Conservation (phyloP, 139 green algal genomes). For the Chlamydomonas sp. region DNA sequence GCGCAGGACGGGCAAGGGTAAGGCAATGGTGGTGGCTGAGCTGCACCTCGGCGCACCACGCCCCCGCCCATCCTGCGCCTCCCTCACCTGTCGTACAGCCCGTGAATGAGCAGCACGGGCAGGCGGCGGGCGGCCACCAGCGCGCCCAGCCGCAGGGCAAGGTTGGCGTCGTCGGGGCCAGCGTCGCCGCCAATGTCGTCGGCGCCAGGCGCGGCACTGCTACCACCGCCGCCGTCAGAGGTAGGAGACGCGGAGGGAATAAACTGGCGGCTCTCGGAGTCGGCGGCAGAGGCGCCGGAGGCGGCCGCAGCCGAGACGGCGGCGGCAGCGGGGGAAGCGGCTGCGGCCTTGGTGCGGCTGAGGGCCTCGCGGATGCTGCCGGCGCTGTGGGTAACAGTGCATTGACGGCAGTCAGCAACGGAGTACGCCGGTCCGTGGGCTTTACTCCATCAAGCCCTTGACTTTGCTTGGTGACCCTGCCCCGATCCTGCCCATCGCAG, state of each 20-base stretch:
- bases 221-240: too few relatives aligned
- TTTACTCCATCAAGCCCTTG: too few relatives aligned
- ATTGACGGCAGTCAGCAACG: too few relatives aligned
- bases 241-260: background rate
- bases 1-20: too few relatives aligned
- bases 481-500: too few relatives aligned
- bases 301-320: background rate
- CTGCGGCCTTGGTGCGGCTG: background rate
- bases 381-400: too few relatives aligned
- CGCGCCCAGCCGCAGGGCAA: constrained; percentile 54
- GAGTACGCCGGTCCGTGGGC: too few relatives aligned
- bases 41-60: constrained; percentile 45
- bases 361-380: too few relatives aligned
- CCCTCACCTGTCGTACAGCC: constrained; percentile 77
- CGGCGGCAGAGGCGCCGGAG: constrained; percentile 9
- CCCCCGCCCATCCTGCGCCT: constrained; percentile 73
- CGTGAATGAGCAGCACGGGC: constrained; percentile 82
- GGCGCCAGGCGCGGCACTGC: background rate
- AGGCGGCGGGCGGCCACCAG: constrained; percentile 23
- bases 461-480: too few relatives aligned
- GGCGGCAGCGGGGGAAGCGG: background rate
- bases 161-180: constrained; percentile 31
- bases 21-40: too few relatives aligned
- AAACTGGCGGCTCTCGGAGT: background rate
- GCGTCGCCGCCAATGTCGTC: too few relatives aligned